These are phyloP conservation scores for Mycocalia duriaeana DNA, from an alignment of 1,284 basidiomycete genomes.

Conservation along the genomic window DNA sequence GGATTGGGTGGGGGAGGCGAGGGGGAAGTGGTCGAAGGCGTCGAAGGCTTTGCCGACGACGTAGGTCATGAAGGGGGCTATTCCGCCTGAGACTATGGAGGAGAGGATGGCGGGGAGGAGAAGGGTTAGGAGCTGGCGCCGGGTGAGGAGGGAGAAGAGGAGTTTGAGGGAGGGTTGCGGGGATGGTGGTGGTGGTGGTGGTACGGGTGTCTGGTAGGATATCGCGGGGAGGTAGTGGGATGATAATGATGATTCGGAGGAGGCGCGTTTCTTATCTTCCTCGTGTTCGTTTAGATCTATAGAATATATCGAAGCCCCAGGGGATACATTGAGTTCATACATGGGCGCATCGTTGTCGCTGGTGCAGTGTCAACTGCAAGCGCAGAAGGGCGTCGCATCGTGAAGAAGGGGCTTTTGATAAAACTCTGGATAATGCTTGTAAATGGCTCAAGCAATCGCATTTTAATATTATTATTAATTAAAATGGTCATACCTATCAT, in stretches of 20 bases:
- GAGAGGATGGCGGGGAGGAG: conserved; percentile 70
- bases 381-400: conserved; percentile 16
- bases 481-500: too few relatives aligned
- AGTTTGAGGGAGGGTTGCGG: conserved; percentile 35
- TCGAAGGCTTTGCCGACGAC: conserved; percentile 69
- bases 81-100: conserved; percentile 67
- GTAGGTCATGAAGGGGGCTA: conserved; percentile 92
- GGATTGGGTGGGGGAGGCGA: not conserved
- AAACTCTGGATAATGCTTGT: too few relatives aligned
- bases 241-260: not conserved
- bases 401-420: too few relatives aligned
- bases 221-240: not conserved
- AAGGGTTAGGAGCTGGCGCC: conserved; percentile 50
- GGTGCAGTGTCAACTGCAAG: conserved; percentile 15
- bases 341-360: conserved; percentile 12
- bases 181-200: conserved; percentile 2
- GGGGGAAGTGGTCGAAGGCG: conserved; percentile 27
- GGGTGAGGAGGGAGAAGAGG: conserved; percentile 63
- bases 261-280: conserved; percentile 8
- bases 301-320: conserved; percentile 26
- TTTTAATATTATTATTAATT: too few relatives aligned
- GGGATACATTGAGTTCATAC: conserved; percentile 27
- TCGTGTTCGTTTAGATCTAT: too few relatives aligned
- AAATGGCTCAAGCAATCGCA: too few relatives aligned
- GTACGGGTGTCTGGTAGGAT: not conserved